A percentile compares a stretch with the other conserved stretches of the same genome.
These are phyloP conservation scores for Penicillium olsonii DNA, from an alignment of 2,329 filamentous ascomycete species.

Conservation along the genomic window DNA sequence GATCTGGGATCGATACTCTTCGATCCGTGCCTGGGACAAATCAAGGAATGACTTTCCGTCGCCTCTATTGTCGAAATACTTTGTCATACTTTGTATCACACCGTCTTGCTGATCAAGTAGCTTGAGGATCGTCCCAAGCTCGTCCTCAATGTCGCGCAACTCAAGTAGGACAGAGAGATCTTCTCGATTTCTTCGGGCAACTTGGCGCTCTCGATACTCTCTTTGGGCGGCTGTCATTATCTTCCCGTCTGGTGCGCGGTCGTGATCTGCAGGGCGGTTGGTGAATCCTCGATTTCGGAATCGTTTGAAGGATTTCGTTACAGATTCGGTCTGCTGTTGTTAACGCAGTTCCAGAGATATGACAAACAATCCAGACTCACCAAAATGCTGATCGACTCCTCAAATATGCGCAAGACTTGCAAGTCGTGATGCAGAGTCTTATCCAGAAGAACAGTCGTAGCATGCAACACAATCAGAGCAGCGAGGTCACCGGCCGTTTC, in stretches of 20 bases:
- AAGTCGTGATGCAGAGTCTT: slow-evolving; percentile 61
- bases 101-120: slow-evolving; percentile 60
- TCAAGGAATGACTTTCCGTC: slow-evolving; percentile 54
- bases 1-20: slow-evolving; percentile 57
- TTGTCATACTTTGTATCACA: slow-evolving; percentile 47
- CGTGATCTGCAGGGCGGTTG: slow-evolving; percentile 38
- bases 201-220: slow-evolving; percentile 49
- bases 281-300: slow-evolving; percentile 62
- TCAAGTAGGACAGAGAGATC: slow-evolving; percentile 65
- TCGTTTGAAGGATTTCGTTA: slow-evolving; percentile 63
- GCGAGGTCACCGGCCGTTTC: slow-evolving; percentile 64
- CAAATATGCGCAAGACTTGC: slow-evolving; percentile 66
- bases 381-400: slow-evolving; percentile 65
- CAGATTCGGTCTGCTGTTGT: slow-evolving; percentile 56
- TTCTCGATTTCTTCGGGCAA: slow-evolving; percentile 61
- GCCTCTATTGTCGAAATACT: slow-evolving; percentile 35
- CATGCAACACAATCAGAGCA: slow-evolving; percentile 62
- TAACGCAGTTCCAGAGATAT: neutral
- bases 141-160: slow-evolving; percentile 65
- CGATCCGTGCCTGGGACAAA: slow-evolving; percentile 55
- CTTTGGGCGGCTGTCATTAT: slow-evolving; percentile 35
- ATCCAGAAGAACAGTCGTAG: slow-evolving; percentile 63
- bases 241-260: slow-evolving; percentile 31
- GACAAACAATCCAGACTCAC: slow-evolving; percentile 38
- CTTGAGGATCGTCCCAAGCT: slow-evolving; percentile 58